Conservation (phyloP, 2,329 filamentous ascomycete genomes). For the Colletotrichum liaoningense region DNA sequence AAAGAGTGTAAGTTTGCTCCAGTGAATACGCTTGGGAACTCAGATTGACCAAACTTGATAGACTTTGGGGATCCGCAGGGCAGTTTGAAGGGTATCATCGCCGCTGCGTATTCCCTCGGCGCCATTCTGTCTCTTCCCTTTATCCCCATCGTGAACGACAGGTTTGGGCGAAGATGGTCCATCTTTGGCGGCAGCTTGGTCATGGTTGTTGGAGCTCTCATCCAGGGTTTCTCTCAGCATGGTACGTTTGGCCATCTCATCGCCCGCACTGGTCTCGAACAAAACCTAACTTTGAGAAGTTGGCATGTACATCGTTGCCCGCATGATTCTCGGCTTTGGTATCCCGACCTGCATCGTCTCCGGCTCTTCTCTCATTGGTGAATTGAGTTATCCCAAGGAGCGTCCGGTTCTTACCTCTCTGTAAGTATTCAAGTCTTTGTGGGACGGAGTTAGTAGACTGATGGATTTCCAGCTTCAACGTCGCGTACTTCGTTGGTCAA, state of each 20-base stretch:
- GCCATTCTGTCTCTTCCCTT: constrained; percentile 69
- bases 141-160: constrained; percentile 66
- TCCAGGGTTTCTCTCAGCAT: constrained; percentile 64
- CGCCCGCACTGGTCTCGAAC: too few species aligned
- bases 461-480: constrained; percentile 58
- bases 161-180: constrained; percentile 66
- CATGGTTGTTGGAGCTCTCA: constrained; percentile 64
- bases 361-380: constrained; percentile 68
- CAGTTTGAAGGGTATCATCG: constrained; percentile 63
- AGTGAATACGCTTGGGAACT: constrained; percentile 16
- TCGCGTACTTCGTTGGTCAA: constrained; percentile 63
- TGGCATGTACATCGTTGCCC: constrained; percentile 69
- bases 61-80: constrained; percentile 59
- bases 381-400: constrained; percentile 70
- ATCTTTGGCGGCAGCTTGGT: constrained; percentile 65
- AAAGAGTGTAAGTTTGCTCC: constrained; percentile 46
- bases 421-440: neutral
- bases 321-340: constrained; percentile 70
- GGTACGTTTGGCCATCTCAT: constrained; percentile 44
- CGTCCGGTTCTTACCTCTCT: constrained; percentile 68
- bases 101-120: constrained; percentile 69
- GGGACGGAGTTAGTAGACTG: neutral
- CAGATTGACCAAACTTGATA: constrained; percentile 23
- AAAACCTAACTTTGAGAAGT: constrained; percentile 36
- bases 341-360: constrained; percentile 70